Base-by-base conservation (phyloP, 345 rosid species). In the Eucalyptus curtisii region DNA sequence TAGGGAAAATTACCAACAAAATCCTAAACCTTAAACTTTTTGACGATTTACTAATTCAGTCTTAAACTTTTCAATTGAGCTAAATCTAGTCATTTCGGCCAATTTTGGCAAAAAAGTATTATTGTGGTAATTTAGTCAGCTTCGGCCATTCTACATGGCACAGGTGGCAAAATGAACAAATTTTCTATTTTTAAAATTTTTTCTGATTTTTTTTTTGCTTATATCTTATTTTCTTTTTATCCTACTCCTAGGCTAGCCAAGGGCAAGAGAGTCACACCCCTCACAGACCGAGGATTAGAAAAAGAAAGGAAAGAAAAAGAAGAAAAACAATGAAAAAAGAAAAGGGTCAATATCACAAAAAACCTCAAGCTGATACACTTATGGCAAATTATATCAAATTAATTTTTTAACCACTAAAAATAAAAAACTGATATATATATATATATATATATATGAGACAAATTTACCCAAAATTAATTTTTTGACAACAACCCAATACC, bases 21-120 rank as follows among this genome's bases (percentile, higher is more conserved):
- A 31, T 31, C 40, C 10, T 66, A 31, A 66, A 31, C 5, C 20
- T 8, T 66, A 66, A 66, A n/a, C 2, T 4, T 66, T n/a, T 66
- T 15, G 22, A 66, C 2, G 3, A 66, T 66, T 31, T 30, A 13
- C 16, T 10, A 61, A 27, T 61, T 61, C 33, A 13, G 0, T 27
- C 1, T 30, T 30, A 4, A 61, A 61, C 0, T n/a, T 61, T 61
- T 61, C 9, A 61, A 30, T 61, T 61, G 16, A n/a, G 3, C 2
- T 4, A 66, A n/a, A 66, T 66, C 0, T 66, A n/a, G 19, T 33
- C 0, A n/a, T 66, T n/a, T 15, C 2, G 0, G 3, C 6, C 3
- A 31, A 14, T n/a, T 66, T 66, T 66, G 76, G 5, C 11, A 20
- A 64, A 5, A 64, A 64, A n/a, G 1, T n/a, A 14, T 8, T n/a